These are phyloP conservation scores for Manihot esculenta DNA, from an alignment of 441 rosid genomes.

Conservation along the genomic window DNA sequence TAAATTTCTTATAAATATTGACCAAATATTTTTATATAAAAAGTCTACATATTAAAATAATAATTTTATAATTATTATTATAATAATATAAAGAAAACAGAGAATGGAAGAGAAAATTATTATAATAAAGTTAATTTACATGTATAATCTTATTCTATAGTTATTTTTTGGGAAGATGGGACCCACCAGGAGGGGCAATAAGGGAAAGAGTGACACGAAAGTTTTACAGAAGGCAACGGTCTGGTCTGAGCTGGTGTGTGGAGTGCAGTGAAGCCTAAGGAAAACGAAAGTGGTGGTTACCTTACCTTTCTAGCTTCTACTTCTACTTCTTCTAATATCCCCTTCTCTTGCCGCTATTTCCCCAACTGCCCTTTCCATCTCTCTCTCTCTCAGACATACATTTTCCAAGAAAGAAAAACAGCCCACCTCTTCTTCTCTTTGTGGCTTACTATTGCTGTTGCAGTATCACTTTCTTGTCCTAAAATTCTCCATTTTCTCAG, in stretches of 20 bases:
- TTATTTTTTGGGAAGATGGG: no score
- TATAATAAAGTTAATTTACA: no score
- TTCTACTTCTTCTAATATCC: conserved; percentile 9
- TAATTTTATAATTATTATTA: no score
- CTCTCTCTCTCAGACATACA: conserved; percentile 21
- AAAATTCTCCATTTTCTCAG: conserved; percentile 32
- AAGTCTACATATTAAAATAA: no score
- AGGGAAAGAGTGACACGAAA: conserved; percentile 55
- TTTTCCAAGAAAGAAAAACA: background rate
- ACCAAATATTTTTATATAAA: no score
- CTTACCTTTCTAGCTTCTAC: conserved; percentile 22
- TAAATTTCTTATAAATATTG: no score
- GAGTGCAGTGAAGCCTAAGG: conserved; percentile 65
- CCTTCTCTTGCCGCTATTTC: conserved; percentile 31
- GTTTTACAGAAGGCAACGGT: conserved; percentile 30
- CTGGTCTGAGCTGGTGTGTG: conserved; percentile 24
- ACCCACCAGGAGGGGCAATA: conserved; percentile 46
- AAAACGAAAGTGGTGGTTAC: conserved; percentile 63
- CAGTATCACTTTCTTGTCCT: conserved; percentile 48
- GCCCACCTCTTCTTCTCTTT: conserved; percentile 1
- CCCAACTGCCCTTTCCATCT: conserved; percentile 44
- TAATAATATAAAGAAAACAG: no score
- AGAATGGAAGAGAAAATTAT: no score
- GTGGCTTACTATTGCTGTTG: conserved; percentile 25
- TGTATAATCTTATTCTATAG: no score